Percentiles rank a stretch among this genome's conserved stretches.
Evolutionary conservation across 495 filamentous ascomycete genomes (phyloP).

Genomic region (Podospora pseudocomata): DNA sequence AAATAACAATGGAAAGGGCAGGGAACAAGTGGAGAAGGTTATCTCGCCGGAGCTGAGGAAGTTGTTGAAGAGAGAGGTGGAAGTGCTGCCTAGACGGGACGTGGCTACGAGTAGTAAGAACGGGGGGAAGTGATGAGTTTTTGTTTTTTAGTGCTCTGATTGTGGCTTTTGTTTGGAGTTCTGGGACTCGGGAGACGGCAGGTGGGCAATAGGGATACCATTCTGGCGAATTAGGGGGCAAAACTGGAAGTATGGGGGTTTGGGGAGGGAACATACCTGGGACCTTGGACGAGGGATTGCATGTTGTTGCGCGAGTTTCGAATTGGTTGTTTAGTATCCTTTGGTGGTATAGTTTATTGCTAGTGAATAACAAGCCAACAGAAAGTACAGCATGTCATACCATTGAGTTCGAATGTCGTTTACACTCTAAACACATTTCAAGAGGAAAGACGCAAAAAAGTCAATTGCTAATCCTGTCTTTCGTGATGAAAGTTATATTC

Average conservation of each 20-base stretch:
- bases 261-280: neutral
- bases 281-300: neutral
- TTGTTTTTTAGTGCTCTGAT: neutral
- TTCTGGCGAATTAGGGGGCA: neutral
- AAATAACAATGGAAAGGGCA: constrained; percentile 21
- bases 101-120: constrained; percentile 33
- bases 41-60: constrained; percentile 78
- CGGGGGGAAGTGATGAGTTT: constrained; percentile 11
- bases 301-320: neutral
- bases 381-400: neutral
- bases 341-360: neutral
- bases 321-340: neutral
- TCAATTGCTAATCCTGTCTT: too few relatives aligned
- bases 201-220: neutral
- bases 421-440: too few relatives aligned
- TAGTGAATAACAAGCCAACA: neutral
- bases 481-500: too few relatives aligned
- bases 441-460: too few relatives aligned
- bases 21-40: constrained; percentile 52
- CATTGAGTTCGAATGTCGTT: too few relatives aligned
- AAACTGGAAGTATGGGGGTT: neutral
- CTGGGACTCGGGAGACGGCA: neutral
- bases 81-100: constrained; percentile 55
- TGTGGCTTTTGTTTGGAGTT: neutral
- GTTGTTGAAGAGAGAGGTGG: constrained; percentile 69